Percentiles rank a stretch among this genome's conserved stretches.
These are phyloP conservation scores for Zygoascus tannicola DNA, from an alignment of 805 yeast species.

Conservation along the genomic window DNA sequence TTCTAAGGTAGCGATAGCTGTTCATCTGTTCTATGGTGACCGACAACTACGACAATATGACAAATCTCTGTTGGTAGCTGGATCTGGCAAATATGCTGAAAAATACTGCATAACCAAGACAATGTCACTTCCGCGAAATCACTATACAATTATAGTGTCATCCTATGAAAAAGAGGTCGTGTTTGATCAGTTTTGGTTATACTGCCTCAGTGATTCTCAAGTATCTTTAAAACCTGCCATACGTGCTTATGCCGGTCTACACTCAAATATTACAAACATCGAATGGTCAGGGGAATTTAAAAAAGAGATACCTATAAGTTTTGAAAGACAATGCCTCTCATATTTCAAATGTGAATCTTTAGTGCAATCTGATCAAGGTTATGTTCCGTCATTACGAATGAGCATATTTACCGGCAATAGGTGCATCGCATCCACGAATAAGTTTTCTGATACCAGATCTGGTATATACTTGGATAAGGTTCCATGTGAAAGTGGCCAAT, in stretches of 20 bases:
- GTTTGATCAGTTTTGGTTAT: conserved; percentile 28
- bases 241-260: conserved; percentile 11
- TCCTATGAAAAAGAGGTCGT: conserved; percentile 31
- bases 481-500: neutral
- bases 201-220: conserved; percentile 17
- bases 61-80: conserved; percentile 22
- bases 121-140: conserved; percentile 19
- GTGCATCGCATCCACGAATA: conserved; percentile 7
- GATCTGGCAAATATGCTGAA: conserved; percentile 28
- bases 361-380: conserved; percentile 6
- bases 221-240: conserved; percentile 4
- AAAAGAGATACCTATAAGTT: conserved; percentile 5
- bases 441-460: conserved; percentile 11
- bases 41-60: conserved; percentile 22
- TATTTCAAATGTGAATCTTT: neutral
- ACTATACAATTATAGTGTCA: conserved; percentile 40
- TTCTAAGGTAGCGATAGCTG: conserved; percentile 29
- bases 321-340: neutral
- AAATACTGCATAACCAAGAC: conserved; percentile 5
- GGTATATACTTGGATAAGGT: conserved; percentile 14
- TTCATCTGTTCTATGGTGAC: conserved; percentile 34
- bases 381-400: conserved; percentile 15
- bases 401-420: conserved; percentile 7
- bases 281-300: conserved; percentile 14
- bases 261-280: neutral